A percentile compares a stretch with the other conserved stretches of the same genome.
phyloP scores from a whole-genome alignment of 192 early-diverging fungal genomes.

The Linnemannia zychae region DNA sequence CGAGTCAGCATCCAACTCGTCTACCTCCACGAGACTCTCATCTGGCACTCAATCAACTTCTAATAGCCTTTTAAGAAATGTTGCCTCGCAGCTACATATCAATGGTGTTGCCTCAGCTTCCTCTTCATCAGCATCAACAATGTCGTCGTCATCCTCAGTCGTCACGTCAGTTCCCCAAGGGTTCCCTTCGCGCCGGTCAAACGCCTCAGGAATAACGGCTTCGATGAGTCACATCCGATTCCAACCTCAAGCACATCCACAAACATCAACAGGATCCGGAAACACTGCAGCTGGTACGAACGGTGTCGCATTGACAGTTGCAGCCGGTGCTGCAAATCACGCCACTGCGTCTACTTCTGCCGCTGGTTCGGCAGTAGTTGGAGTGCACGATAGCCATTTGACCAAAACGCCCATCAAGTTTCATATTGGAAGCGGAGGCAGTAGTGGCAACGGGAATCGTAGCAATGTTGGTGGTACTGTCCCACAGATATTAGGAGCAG shows the following conservation, averaged over 20 bases:
- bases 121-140: conserved; percentile 7
- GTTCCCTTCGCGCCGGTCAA: background rate
- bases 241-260: background rate
- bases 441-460: background rate
- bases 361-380: background rate
- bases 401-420: background rate
- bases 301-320: background rate
- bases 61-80: background rate
- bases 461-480: background rate
- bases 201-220: background rate
- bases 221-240: conserved; percentile 20
- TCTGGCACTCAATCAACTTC: background rate
- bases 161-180: background rate
- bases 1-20: background rate
- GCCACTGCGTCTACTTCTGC: conserved; percentile 2
- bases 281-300: background rate
- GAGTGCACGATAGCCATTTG: background rate
- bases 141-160: background rate
- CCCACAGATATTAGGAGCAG: background rate
- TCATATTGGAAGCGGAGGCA: background rate
- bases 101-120: background rate
- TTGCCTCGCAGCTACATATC: background rate
- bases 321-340: background rate
- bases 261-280: background rate
- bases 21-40: background rate